Evolutionary conservation across 2,329 filamentous ascomycete genomes (phyloP), one percentile per base, ranked within the genome.

Genomic region (Tympanopsis confertula): DNA sequence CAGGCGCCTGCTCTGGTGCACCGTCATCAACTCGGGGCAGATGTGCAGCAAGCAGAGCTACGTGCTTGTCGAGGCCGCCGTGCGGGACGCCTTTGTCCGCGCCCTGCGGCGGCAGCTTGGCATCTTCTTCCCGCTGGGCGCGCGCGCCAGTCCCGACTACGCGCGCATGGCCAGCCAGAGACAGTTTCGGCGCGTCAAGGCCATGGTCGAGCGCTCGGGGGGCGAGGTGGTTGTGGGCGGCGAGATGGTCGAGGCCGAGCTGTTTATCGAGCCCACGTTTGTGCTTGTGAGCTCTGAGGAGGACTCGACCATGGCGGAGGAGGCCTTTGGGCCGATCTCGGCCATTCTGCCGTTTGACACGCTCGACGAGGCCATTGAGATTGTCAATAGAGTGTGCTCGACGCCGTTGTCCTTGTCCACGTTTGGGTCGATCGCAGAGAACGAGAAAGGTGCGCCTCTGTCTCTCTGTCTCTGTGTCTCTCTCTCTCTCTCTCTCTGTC

Each of bases 21-120:
- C 96, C 70, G 71, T 75, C 3, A 56, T 86, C 43, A 91, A 91
- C 55, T 82, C 84, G 3, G 91, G 91, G 18, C 91, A 98, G 61
- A 71, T 95, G 45, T 98, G 91, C 58, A 74, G 95, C 44, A 86
- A 81, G 19, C 87, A 95, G 52, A 95, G 96, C 66, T 95, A 94
- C 60, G 79, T 85, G 38, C 69, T 95, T 37, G 75, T 94, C 19
- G 86, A 96, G 54, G 77, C 76, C 47, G 73, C 78, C 35, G 68
- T 89, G 4, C 62, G 89, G 19, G 68, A 78, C 13, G 64, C 71
- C 19, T 86, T 96, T 49, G 64, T 96, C 44, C 68, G 75, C 38
- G 75, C 84, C 51, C 70, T 96, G 50, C 82, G 84, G 54, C 69
- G 68, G 33, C 74, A 78, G 5, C 70, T 83, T 51, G 71, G 76